Conservation (phyloP, 495 filamentous ascomycete genomes). For the Aspergillus carlsbadensis region DNA sequence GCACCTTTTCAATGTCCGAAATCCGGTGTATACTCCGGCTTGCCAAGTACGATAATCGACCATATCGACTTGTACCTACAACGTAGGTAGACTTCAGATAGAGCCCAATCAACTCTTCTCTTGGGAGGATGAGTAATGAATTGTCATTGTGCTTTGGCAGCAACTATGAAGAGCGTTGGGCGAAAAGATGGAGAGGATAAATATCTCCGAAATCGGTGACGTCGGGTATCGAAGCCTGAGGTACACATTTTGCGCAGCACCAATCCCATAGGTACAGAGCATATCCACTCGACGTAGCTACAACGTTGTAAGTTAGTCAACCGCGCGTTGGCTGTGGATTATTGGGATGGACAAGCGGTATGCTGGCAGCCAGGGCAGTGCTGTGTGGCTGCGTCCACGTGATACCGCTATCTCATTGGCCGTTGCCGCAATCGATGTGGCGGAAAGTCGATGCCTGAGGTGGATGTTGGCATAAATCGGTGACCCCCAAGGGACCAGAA, state of each 20-base stretch:
- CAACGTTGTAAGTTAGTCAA: not conserved
- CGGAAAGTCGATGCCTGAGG: conserved; percentile 6
- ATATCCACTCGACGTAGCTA: not conserved
- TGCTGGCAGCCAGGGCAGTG: not conserved
- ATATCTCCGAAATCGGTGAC: not conserved
- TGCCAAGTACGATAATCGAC: too few species aligned
- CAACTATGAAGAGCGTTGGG: conserved; percentile 3
- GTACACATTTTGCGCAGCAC: not conserved
- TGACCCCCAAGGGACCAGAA: not conserved
- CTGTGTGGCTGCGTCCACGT: conserved; percentile 14
- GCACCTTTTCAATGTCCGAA: too few species aligned
- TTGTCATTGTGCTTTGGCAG: not conserved
- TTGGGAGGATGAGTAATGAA: not conserved
- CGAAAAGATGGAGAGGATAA: not conserved
- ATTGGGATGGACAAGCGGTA: not conserved
- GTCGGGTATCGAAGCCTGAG: conserved; percentile 7
- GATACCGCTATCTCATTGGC: conserved; percentile 1
- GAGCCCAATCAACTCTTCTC: conserved; percentile 4
- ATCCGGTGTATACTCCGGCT: too few species aligned
- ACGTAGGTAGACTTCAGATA: not conserved
- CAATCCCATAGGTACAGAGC: not conserved
- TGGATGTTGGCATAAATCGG: not conserved
- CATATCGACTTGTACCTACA: too few species aligned
- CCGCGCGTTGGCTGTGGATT: conserved; percentile 1
- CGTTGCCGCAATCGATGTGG: not conserved